Conservation (phyloP, 768 basidiomycete species). For the Coprinopsis sp. region DNA sequence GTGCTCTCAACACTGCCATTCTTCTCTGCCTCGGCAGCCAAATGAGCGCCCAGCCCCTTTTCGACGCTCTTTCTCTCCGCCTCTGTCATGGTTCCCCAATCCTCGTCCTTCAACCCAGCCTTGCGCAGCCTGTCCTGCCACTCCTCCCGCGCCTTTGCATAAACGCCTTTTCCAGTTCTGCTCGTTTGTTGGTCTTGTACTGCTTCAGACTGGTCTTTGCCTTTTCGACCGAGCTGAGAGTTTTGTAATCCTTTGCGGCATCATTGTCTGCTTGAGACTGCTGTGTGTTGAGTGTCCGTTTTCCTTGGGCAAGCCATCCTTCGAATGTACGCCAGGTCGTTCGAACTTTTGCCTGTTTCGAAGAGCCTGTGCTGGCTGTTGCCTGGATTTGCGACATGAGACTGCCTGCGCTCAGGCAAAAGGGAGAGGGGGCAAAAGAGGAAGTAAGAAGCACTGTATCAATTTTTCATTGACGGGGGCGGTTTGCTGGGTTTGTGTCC, state of each 20-base stretch:
- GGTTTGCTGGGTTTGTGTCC: too few species aligned
- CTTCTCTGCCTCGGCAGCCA: conserved; percentile 9
- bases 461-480: too few species aligned
- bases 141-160: conserved; percentile 30
- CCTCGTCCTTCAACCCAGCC: conserved; percentile 33
- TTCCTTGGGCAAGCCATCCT: not conserved
- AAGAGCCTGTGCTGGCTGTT: too few species aligned
- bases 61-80: conserved; percentile 32
- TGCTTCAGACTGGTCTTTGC: not conserved
- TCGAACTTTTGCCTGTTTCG: not conserved
- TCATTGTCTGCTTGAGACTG: not conserved
- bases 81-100: conserved; percentile 41
- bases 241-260: not conserved
- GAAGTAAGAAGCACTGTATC: too few species aligned
- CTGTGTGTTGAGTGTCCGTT: not conserved
- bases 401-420: too few species aligned
- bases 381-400: too few species aligned
- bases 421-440: too few species aligned
- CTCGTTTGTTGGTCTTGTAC: not conserved
- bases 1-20: not conserved
- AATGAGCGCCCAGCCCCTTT: conserved; percentile 29
- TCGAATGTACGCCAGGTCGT: conserved; percentile 2
- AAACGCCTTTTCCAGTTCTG: conserved; percentile 26
- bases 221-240: not conserved
- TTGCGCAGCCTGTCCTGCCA: conserved; percentile 35